phyloP scores from a whole-genome alignment of 2,329 filamentous ascomycete species.

The Sporothrix protearum region DNA sequence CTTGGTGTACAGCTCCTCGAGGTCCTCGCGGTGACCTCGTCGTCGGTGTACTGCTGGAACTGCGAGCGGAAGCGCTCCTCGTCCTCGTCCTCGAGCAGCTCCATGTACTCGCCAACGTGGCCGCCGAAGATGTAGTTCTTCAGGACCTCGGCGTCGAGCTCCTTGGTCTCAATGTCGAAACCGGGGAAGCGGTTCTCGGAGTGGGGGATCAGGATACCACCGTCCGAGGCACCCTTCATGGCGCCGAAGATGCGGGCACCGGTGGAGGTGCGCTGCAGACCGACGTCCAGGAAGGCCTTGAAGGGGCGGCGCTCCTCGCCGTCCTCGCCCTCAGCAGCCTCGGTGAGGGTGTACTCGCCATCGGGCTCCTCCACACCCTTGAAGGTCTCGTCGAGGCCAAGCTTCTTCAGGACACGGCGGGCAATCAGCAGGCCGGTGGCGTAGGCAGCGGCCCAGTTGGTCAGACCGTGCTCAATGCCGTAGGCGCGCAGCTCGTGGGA shows the following conservation, averaged over 20 bases:
- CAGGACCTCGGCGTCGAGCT: slow-evolving; percentile 93
- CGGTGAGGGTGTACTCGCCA: slow-evolving; percentile 93
- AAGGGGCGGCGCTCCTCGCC: slow-evolving; percentile 88
- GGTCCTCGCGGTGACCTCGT: slow-evolving; percentile 94
- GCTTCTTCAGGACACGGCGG: slow-evolving; percentile 95
- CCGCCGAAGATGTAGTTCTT: slow-evolving; percentile 99
- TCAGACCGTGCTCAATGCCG: slow-evolving; percentile 96
- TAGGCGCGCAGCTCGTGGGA: slow-evolving; percentile 97
- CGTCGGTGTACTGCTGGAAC: slow-evolving; percentile 97
- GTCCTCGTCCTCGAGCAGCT: slow-evolving; percentile 97
- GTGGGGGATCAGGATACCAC: slow-evolving; percentile 95
- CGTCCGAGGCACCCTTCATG: slow-evolving; percentile 99
- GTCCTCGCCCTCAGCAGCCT: slow-evolving; percentile 86
- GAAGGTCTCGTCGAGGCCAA: slow-evolving; percentile 90
- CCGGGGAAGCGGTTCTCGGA: slow-evolving; percentile 99
- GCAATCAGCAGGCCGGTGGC: slow-evolving; percentile 94
- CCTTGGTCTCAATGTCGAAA: slow-evolving; percentile 95
- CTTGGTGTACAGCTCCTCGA: slow-evolving; percentile 94
- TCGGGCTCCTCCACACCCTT: slow-evolving; percentile 93
- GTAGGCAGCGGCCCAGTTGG: slow-evolving; percentile 99
- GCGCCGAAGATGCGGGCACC: slow-evolving; percentile 98
- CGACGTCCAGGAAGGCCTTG: slow-evolving; percentile 98
- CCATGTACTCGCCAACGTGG: slow-evolving; percentile 99
- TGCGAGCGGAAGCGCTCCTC: slow-evolving; percentile 99
- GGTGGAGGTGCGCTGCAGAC: slow-evolving; percentile 93